phyloP scores from a whole-genome alignment of 345 rosid genomes.

The Firmiana major region DNA sequence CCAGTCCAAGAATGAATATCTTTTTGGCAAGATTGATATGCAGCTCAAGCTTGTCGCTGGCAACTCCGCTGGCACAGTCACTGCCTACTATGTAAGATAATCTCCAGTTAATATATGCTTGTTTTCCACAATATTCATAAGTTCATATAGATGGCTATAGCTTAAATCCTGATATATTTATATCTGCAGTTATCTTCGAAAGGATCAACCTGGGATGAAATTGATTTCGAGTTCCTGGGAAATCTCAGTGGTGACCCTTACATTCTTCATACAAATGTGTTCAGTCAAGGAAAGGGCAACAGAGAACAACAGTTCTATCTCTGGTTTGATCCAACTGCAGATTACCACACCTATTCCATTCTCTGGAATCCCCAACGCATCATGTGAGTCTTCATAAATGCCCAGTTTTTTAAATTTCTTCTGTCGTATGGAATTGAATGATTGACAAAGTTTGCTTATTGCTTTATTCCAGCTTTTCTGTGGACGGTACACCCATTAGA shows the following conservation, averaged over 20 bases:
- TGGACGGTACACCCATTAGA: conserved; percentile 10
- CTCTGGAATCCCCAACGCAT: neutral
- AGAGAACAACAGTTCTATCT: conserved; percentile 6
- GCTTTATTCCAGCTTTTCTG: conserved; percentile 6
- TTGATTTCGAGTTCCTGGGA: conserved; percentile 13
- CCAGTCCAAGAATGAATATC: conserved; percentile 11
- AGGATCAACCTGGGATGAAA: conserved; percentile 16
- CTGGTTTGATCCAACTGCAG: conserved; percentile 11
- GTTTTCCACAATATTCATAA: neutral
- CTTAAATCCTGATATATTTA: neutral
- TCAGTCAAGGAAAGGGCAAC: conserved; percentile 3
- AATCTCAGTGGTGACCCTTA: neutral
- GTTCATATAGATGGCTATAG: neutral
- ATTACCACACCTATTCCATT: conserved; percentile 2
- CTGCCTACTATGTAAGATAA: conserved; percentile 11
- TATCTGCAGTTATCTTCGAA: conserved; percentile 2
- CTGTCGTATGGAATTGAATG: neutral
- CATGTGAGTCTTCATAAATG: neutral
- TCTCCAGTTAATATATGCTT: too few species aligned
- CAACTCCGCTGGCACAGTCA: conserved; percentile 14
- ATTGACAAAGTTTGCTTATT: neutral
- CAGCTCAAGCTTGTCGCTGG: conserved; percentile 14
- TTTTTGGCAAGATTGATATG: conserved; percentile 14
- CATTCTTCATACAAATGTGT: conserved; percentile 4
- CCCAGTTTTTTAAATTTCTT: too few species aligned